These are phyloP conservation scores for Holtermanniella nyarrowii DNA, from an alignment of 768 basidiomycete genomes.

Conservation along the genomic window DNA sequence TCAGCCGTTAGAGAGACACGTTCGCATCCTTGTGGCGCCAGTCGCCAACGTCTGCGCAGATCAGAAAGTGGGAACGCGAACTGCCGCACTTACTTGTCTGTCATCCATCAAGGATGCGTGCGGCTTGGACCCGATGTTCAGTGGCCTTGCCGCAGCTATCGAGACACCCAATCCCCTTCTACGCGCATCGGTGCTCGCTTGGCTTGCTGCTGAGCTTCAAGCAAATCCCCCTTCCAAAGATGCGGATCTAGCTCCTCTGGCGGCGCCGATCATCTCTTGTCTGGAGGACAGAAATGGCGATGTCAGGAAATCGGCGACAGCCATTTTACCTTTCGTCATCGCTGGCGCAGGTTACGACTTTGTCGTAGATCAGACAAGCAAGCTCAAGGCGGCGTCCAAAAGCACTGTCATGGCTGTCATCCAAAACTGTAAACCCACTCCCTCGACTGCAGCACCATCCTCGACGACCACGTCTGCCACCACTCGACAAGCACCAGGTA, in stretches of 20 bases:
- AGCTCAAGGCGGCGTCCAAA: slow-evolving; percentile 84
- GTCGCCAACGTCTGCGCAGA: slow-evolving; percentile 80
- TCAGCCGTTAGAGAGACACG: slow-evolving; percentile 83
- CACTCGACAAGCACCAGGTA: slow-evolving; percentile 11
- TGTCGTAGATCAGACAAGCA: slow-evolving; percentile 73
- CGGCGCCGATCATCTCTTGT: slow-evolving; percentile 55
- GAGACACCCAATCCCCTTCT: slow-evolving; percentile 78
- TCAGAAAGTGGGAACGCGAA: slow-evolving; percentile 77
- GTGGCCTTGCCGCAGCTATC: slow-evolving; percentile 65
- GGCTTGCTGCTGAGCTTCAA: slow-evolving; percentile 30
- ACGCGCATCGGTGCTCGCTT: slow-evolving; percentile 47
- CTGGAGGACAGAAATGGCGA: slow-evolving; percentile 87
- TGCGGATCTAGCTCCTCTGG: slow-evolving; percentile 60
- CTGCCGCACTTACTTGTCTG: slow-evolving; percentile 65
- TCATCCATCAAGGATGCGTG: slow-evolving; percentile 74
- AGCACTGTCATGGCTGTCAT: slow-evolving; percentile 75
- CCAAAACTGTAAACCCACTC: slow-evolving; percentile 57
- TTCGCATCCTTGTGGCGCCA: slow-evolving; percentile 62
- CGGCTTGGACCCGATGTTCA: slow-evolving; percentile 68
- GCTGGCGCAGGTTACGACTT: slow-evolving; percentile 66
- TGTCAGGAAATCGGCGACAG: slow-evolving; percentile 82
- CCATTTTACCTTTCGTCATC: slow-evolving; percentile 66
- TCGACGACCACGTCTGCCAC: slow-evolving; percentile 30
- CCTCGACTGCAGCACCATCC: slow-evolving; percentile 33
- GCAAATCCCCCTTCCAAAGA: slow-evolving; percentile 47